Evolutionary conservation across 2,329 filamentous ascomycete species (phyloP).

Genomic region (Lojkania enalia): DNA sequence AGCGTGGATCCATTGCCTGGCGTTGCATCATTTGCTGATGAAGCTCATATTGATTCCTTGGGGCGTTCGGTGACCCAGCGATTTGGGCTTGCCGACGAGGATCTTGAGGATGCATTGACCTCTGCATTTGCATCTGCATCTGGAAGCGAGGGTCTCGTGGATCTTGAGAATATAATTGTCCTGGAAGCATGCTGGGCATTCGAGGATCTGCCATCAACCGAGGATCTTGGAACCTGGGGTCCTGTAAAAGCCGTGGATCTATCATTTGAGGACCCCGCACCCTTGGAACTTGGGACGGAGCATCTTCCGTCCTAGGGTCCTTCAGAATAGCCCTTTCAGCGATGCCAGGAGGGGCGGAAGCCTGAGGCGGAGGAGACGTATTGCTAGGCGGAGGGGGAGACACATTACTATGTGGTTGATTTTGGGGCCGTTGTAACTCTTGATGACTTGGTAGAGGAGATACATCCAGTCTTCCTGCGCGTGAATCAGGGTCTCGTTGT

Average conservation of each 20-base stretch:
- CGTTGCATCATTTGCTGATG: constrained; percentile 37
- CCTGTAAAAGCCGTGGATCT: constrained; percentile 7
- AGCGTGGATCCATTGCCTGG: constrained; percentile 44
- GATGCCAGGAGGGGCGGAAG: constrained; percentile 8
- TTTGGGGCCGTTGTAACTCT: constrained; percentile 6
- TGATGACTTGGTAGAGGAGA: constrained; percentile 7
- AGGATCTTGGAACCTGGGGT: constrained; percentile 9
- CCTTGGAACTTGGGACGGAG: constrained; percentile 7
- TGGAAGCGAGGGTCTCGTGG: too few relatives aligned
- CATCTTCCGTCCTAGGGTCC: constrained; percentile 12
- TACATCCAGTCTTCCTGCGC: neutral
- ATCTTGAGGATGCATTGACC: constrained; percentile 17
- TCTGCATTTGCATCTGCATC: constrained; percentile 7
- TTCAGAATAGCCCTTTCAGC: constrained; percentile 12
- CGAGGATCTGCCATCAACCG: constrained; percentile 3
- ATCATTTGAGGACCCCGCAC: constrained; percentile 18
- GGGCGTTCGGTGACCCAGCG: constrained; percentile 9
- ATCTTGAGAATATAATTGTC: constrained; percentile 5
- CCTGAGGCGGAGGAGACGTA: constrained; percentile 18
- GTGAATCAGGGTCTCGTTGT: neutral
- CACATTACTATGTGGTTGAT: constrained; percentile 15
- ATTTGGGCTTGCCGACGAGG: constrained; percentile 18
- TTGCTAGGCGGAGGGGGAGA: constrained; percentile 16
- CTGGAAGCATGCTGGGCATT: neutral
- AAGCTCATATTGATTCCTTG: constrained; percentile 34